Evolutionary conservation across 331 rosid genomes (phyloP).

Genomic region (Malus hybrid): DNA sequence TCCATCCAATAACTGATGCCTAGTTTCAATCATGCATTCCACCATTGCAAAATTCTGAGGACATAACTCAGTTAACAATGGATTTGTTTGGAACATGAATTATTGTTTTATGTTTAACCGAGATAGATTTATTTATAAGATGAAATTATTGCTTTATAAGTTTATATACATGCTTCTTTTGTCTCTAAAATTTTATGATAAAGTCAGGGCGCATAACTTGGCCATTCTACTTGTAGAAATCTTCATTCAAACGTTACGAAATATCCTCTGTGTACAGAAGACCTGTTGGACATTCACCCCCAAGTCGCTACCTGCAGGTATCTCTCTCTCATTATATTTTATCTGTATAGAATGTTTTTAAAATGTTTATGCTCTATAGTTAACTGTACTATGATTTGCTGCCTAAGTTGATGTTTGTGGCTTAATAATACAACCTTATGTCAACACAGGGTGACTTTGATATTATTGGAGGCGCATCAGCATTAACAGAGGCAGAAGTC

Average conservation of each 20-base stretch:
- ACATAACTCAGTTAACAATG: neutral
- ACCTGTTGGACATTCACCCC: constrained; percentile 92
- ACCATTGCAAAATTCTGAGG: neutral
- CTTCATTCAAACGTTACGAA: constrained; percentile 84
- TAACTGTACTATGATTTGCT: neutral
- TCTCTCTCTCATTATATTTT: neutral
- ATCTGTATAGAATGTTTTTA: neutral
- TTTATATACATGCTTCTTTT: neutral
- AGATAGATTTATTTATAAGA: neutral
- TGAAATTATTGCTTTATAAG: neutral
- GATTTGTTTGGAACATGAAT: neutral
- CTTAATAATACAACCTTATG: constrained; percentile 15
- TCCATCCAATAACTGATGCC: neutral
- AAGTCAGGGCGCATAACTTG: neutral
- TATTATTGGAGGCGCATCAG: constrained; percentile 82
- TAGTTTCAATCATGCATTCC: neutral
- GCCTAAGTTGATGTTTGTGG: neutral
- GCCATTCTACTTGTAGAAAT: constrained; percentile 45
- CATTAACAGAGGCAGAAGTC: constrained; percentile 87
- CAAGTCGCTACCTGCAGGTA: constrained; percentile 94
- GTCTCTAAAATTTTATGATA: neutral
- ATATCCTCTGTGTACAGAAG: constrained; percentile 73
- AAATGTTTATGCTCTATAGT: neutral
- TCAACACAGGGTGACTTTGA: constrained; percentile 93
- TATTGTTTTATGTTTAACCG: neutral